Evolutionary conservation across 2,329 filamentous ascomycete species (phyloP).

Genomic region (Calonectria pseudoturangicola): DNA sequence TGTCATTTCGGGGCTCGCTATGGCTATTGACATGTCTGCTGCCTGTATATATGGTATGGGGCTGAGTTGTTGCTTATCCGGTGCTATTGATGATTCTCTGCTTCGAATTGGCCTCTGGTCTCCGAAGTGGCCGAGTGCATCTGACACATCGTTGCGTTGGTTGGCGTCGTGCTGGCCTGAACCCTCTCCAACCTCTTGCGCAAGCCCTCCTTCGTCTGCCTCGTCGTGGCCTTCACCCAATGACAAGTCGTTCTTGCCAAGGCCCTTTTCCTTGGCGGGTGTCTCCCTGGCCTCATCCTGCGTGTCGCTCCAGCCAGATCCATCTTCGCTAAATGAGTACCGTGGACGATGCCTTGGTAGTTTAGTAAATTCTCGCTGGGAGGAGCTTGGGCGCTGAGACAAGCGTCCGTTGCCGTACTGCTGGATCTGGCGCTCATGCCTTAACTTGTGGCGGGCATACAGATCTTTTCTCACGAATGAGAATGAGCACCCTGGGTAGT

Average conservation of each 20-base stretch:
- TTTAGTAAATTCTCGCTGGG: conserved; percentile 53
- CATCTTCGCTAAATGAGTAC: conserved; percentile 55
- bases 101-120: conserved; percentile 47
- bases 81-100: conserved; percentile 50
- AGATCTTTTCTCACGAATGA: conserved; percentile 56
- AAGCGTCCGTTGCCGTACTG: conserved; percentile 54
- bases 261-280: conserved; percentile 42
- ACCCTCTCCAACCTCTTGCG: conserved; percentile 29
- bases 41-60: conserved; percentile 47
- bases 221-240: conserved; percentile 40
- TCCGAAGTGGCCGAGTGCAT: conserved; percentile 44
- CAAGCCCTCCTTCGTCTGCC: conserved; percentile 23
- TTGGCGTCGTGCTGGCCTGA: conserved; percentile 41
- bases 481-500: conserved; percentile 55
- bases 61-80: conserved; percentile 46
- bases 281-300: conserved; percentile 53
- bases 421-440: conserved; percentile 53
- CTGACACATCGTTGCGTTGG: conserved; percentile 42
- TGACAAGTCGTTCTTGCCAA: conserved; percentile 32
- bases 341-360: conserved; percentile 45
- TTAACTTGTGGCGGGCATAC: conserved; percentile 54
- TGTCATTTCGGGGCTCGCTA: conserved; percentile 48
- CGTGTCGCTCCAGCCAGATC: conserved; percentile 54
- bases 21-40: conserved; percentile 48
- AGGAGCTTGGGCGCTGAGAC: conserved; percentile 48